Conservation (phyloP, 2,329 filamentous ascomycete species). For the Lasiodiplodia theobromae region DNA sequence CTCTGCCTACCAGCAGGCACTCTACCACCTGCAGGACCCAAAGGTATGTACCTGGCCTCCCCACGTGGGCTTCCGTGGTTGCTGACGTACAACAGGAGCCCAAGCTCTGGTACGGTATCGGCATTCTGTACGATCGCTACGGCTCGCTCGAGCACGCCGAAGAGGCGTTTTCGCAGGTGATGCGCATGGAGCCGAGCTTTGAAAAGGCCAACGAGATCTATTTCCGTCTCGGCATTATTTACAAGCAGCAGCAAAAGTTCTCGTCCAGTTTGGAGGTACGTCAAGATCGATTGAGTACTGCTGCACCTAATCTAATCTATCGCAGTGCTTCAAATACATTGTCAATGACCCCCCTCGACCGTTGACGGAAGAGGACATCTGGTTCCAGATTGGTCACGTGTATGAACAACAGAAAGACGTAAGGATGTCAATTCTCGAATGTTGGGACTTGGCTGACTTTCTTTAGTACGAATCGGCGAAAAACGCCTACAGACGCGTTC, state of each 20-base stretch:
- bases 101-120: slow-evolving; percentile 98
- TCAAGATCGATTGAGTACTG: not conserved
- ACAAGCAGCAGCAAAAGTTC: slow-evolving; percentile 98
- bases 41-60: slow-evolving; percentile 58
- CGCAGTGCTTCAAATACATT: slow-evolving; percentile 98
- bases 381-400: slow-evolving; percentile 99
- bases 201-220: slow-evolving; percentile 99
- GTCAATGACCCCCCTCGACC: slow-evolving; percentile 90
- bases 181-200: slow-evolving; percentile 97
- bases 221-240: slow-evolving; percentile 98
- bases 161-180: slow-evolving; percentile 97
- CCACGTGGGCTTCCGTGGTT: too few relatives aligned
- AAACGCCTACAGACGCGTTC: slow-evolving; percentile 86
- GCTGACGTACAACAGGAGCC: slow-evolving; percentile 69
- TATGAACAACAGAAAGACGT: slow-evolving; percentile 99
- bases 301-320: not conserved
- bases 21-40: slow-evolving; percentile 90
- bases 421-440: slow-evolving; percentile 53
- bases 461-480: slow-evolving; percentile 89
- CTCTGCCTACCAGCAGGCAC: slow-evolving; percentile 91
- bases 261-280: slow-evolving; percentile 85
- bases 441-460: slow-evolving; percentile 37
- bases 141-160: slow-evolving; percentile 96
- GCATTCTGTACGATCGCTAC: slow-evolving; percentile 95
- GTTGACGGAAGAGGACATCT: slow-evolving; percentile 96